phyloP scores from a whole-genome alignment of 73 alveolate genomes.

The Stentor coeruleus region DNA sequence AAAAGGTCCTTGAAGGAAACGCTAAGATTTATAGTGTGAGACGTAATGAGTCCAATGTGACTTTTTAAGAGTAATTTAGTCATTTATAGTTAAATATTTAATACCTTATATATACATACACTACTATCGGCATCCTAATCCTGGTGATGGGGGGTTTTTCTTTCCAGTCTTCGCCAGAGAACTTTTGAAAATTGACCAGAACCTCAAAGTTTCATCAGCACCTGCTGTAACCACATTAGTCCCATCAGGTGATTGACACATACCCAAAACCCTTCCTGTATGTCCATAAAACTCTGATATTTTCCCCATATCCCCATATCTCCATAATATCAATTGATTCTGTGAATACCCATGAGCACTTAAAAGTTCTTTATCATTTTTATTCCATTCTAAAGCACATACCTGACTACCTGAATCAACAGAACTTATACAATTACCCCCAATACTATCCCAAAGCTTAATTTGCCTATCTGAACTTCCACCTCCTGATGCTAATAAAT shows the following conservation, averaged over 20 bases:
- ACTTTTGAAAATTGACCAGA: constrained; percentile 66
- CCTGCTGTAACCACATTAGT: constrained; percentile 62
- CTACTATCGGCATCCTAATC: too few species aligned
- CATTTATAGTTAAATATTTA: too few species aligned
- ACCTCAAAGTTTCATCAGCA: constrained; percentile 79
- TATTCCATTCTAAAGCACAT: constrained; percentile 76
- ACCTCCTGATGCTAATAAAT: constrained; percentile 84
- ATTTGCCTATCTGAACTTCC: constrained; percentile 76
- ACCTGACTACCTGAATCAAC: constrained; percentile 72
- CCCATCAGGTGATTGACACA: constrained; percentile 69
- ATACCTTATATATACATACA: too few species aligned
- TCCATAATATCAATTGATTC: constrained; percentile 65
- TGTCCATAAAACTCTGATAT: constrained; percentile 69
- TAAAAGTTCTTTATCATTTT: constrained; percentile 67
- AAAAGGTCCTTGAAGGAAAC: not conserved
- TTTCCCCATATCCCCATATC: constrained; percentile 57
- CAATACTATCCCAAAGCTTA: constrained; percentile 67
- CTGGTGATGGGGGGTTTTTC: too few species aligned
- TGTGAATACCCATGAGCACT: constrained; percentile 69
- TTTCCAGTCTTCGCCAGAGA: too few species aligned
- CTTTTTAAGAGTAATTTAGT: too few species aligned
- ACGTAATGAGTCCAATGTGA: constrained; percentile 1
- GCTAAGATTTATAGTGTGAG: not conserved
- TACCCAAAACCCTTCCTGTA: constrained; percentile 60
- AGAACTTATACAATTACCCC: constrained; percentile 18